Conservation (phyloP, 495 filamentous ascomycete genomes). For the Trichoderma orchidacearum region DNA sequence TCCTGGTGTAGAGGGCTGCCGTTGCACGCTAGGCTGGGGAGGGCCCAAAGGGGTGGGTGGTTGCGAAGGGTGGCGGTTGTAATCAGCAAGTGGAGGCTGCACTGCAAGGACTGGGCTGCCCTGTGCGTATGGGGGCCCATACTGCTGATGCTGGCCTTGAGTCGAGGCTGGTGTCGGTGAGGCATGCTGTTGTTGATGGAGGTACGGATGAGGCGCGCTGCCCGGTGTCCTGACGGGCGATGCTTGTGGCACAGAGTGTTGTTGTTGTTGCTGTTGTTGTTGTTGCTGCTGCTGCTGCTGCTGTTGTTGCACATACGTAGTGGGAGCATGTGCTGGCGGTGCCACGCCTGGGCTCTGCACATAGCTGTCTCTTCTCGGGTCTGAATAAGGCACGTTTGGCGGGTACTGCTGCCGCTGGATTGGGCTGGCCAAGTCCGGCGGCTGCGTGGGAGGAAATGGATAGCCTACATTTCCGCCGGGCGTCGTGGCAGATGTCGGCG, state of each 20-base stretch:
- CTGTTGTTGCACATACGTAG: constrained; percentile 22
- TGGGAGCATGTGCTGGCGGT: constrained; percentile 22
- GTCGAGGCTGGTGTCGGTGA: constrained; percentile 43
- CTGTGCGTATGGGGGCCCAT: constrained; percentile 31
- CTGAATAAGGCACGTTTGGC: constrained; percentile 20
- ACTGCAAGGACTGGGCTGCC: constrained; percentile 38
- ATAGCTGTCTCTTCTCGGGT: constrained; percentile 30
- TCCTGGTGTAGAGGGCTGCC: constrained; percentile 19
- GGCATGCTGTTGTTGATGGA: constrained; percentile 35
- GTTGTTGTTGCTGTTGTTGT: constrained; percentile 11
- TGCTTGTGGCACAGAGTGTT: constrained; percentile 34
- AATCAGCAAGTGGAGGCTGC: constrained; percentile 27
- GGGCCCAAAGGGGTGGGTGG: constrained; percentile 41
- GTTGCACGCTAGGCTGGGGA: constrained; percentile 25
- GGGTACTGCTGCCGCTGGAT: constrained; percentile 35
- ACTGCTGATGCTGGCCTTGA: constrained; percentile 34
- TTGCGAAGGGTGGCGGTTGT: constrained; percentile 36
- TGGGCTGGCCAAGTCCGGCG: constrained; percentile 37
- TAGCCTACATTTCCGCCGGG: constrained; percentile 32
- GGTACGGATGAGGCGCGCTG: constrained; percentile 26
- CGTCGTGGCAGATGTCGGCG: constrained; percentile 25
- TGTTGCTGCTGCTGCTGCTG: not conserved
- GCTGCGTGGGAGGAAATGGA: constrained; percentile 38
- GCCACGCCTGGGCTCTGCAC: constrained; percentile 23
- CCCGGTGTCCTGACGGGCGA: constrained; percentile 32